Conservation (phyloP, 805 yeast species). For the Candida mattraensis region DNA sequence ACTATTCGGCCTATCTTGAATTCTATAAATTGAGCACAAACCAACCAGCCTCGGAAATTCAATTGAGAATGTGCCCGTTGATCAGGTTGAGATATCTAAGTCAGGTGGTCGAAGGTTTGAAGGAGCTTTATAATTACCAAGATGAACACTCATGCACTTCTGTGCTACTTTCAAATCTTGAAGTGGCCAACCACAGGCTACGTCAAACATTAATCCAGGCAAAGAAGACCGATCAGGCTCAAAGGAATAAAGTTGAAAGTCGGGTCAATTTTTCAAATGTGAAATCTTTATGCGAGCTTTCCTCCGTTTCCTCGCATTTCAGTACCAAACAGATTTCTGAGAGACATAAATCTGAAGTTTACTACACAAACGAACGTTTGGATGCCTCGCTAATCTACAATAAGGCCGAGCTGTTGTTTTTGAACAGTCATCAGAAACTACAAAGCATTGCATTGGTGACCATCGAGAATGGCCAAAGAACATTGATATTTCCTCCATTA, state of each 20-base stretch:
- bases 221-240: constrained; percentile 23
- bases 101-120: constrained; percentile 23
- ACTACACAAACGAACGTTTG: constrained; percentile 26
- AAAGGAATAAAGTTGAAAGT: constrained; percentile 19
- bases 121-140: constrained; percentile 21
- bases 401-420: constrained; percentile 20
- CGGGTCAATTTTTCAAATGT: constrained; percentile 21
- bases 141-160: constrained; percentile 20
- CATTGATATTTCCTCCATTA: constrained; percentile 37
- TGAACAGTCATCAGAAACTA: constrained; percentile 8
- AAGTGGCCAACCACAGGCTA: constrained; percentile 23
- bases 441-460: constrained; percentile 29
- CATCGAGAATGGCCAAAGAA: constrained; percentile 29
- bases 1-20: constrained; percentile 25
- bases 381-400: constrained; percentile 24
- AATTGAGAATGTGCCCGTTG: constrained; percentile 33
- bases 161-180: constrained; percentile 25
- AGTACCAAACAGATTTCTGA: constrained; percentile 7
- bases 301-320: constrained; percentile 23
- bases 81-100: constrained; percentile 29
- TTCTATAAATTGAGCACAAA: constrained; percentile 23
- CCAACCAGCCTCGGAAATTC: constrained; percentile 29
- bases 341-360: constrained; percentile 22
- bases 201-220: constrained; percentile 19
- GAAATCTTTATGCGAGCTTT: constrained; percentile 25